Percentiles rank a stretch among this genome's conserved stretches.
Evolutionary conservation across 2,329 filamentous ascomycete genomes (phyloP).

Genomic region (Fonsecaea erecta): DNA sequence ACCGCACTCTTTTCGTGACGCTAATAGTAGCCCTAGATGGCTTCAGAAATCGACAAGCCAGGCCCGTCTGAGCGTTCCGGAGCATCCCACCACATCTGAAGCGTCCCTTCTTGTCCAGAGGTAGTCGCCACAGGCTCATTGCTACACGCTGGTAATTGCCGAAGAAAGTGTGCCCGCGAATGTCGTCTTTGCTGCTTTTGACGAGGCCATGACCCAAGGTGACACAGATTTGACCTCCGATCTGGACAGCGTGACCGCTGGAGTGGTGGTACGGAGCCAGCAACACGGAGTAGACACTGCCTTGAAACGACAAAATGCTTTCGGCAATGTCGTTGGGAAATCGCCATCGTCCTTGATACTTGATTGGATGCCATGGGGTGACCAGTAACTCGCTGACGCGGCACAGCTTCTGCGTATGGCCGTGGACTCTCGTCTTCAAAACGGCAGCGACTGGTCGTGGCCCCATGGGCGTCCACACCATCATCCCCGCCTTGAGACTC

Average conservation of each 20-base stretch:
- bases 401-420: slow-evolving; percentile 47
- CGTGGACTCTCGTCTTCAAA: slow-evolving; percentile 55
- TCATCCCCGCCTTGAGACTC: slow-evolving; percentile 52
- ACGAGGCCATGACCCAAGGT: slow-evolving; percentile 63
- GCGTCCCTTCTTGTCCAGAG: slow-evolving; percentile 49
- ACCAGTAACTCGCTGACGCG: slow-evolving; percentile 55
- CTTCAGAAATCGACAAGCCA: slow-evolving; percentile 38
- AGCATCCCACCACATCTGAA: slow-evolving; percentile 52
- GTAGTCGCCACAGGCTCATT: slow-evolving; percentile 45
- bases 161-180: slow-evolving; percentile 60
- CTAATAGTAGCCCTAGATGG: not conserved
- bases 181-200: slow-evolving; percentile 43
- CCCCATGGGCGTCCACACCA: slow-evolving; percentile 58
- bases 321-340: slow-evolving; percentile 53
- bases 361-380: slow-evolving; percentile 66
- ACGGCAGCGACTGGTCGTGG: slow-evolving; percentile 56
- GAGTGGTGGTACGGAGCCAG: slow-evolving; percentile 49
- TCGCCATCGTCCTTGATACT: slow-evolving; percentile 48
- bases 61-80: slow-evolving; percentile 47
- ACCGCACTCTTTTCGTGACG: not conserved
- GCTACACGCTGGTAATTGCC: slow-evolving; percentile 56
- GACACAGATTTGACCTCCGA: slow-evolving; percentile 55
- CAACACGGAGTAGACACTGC: slow-evolving; percentile 62
- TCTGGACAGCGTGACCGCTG: slow-evolving; percentile 55
- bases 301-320: slow-evolving; percentile 48